Base-by-base conservation (phyloP, 306 rosid species). In the Prunus dulcis region DNA sequence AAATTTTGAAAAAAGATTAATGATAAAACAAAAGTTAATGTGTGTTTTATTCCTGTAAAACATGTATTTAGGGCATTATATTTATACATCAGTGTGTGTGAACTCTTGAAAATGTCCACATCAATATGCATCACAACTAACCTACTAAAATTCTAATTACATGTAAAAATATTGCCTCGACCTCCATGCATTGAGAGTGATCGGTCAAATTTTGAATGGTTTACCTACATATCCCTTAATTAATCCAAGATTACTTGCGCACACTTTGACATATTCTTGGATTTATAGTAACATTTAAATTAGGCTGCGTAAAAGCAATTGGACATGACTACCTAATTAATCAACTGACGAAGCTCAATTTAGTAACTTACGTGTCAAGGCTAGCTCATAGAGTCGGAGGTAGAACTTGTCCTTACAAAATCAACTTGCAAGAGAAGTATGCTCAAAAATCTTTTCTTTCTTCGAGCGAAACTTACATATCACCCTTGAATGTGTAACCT, bases 171-270 rank as follows among this genome's bases (percentile, higher is more conserved):
- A 61, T 13, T 14, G 66, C 10, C 20, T 61, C 41, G 11, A 61
- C 66, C 43, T 8, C 18, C 14, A 20, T 34, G 67, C 41, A 22
- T 23, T 57, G 67, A 72, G 28, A 57, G 56, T 22, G 76, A 57
- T 56, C 41, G 67, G 56, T 41, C 76, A 23, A 72, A 72, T 72
- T 19, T 55, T 23, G 66, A n/a, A 52, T 19, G 9, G 13, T 71
- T 71, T 71, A 55, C 52, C 34, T 32, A 0, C 28, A 20, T 0
- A 30, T 71, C 45, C 9, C 64, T 71, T 55, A n/a, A 55, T 71
- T 38, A 0, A 38, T 55, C 52, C 65, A 56, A 53, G 3, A 38
- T 72, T 8, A 72, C 10, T 12, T n/a, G 5, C 65, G 4, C 9
- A 55, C 64, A 34, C 22, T 3, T 72, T 55, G 65, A 12, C 50